Conservation (phyloP, 108 stramenopile species). For the Nitzschia inconspicua region DNA sequence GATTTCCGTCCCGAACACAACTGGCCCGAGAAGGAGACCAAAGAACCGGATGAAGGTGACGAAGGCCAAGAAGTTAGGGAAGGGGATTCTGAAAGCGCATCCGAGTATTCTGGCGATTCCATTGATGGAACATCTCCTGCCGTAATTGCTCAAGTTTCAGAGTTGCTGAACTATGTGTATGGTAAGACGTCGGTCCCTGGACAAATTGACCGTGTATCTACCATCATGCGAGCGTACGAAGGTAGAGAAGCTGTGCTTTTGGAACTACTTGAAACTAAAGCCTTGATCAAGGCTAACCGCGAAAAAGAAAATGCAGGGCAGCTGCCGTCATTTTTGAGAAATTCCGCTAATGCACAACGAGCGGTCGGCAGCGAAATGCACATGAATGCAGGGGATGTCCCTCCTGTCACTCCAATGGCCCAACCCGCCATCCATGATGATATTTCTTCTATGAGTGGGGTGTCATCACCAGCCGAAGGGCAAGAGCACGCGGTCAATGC, state of each 20-base stretch:
- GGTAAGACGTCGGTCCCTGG: constrained; percentile 88
- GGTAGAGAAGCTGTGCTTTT: constrained; percentile 85
- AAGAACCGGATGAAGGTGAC: constrained; percentile 34
- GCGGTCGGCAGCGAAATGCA: constrained; percentile 5
- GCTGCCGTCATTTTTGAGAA: constrained; percentile 69
- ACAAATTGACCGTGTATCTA: constrained; percentile 88
- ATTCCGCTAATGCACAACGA: constrained; percentile 38
- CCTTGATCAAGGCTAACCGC: constrained; percentile 83
- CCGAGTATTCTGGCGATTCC: constrained; percentile 55
- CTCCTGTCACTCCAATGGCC: constrained; percentile 47
- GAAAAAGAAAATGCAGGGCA: constrained; percentile 69
- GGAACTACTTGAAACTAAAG: constrained; percentile 86
- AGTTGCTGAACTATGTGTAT: constrained; percentile 85
- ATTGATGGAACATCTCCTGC: constrained; percentile 88
- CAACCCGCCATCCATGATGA: constrained; percentile 39
- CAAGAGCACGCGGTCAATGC: constrained; percentile 17
- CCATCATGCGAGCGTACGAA: constrained; percentile 90
- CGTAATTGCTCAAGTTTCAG: constrained; percentile 89
- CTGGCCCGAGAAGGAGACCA: constrained; percentile 57
- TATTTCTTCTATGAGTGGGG: constrained; percentile 65
- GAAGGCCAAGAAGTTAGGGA: constrained; percentile 34
- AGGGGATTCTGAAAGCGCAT: constrained; percentile 33
- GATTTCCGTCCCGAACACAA: constrained; percentile 14
- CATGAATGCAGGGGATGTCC: constrained; percentile 13
- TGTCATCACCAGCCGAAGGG: constrained; percentile 46